Base-by-base conservation (phyloP, 148 eudicot species). In the Mesembryanthemum crystallinum region DNA sequence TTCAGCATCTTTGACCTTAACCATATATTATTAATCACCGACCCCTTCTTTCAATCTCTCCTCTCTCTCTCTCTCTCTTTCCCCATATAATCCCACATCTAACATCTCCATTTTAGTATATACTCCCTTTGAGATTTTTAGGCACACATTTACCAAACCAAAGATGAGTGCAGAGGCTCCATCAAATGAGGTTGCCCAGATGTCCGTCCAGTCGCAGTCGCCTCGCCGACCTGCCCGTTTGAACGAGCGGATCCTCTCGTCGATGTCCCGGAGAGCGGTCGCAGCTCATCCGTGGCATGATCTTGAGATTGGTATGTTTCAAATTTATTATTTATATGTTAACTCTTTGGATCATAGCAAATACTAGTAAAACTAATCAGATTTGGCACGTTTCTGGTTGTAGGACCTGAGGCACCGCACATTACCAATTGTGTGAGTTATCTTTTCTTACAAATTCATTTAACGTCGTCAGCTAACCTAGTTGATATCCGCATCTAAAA, bases 261-360 rank as follows among this genome's bases (percentile, higher is more conserved):
- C 93, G 24, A 23, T 89, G 80, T 78, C 93, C 11, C 73, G 86
- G 75, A 84, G 87, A 81, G 71, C 86, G 15, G 88, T 87, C 45
- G 93, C 93, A 67, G 90, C 93, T 30, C 93, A 89, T 73, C 91
- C 93, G 15, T 89, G 93, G 91, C 91, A 89, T 78, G 93, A 89
- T 83, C 89, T 89, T 49, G 93, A 89, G 82, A 87, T 89, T 47
- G 93, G 91, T 86, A 83, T 45, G 49, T 39, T 32, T 30, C 67
- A 64, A 15, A 8, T 18, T 24, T 5, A 1, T 0, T 25, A 8
- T 0, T 25, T 62, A 6, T n/a, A n/a, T n/a, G n/a, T n/a, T n/a
- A n/a, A n/a, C n/a, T n/a, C n/a, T n/a, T n/a, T n/a, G n/a, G n/a
- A n/a, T n/a, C n/a, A 7, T 25, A 25, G 27, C 29, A 62, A 25